Conservation (phyloP, 148 eudicot species). For the Hydrangea macrophylla region DNA sequence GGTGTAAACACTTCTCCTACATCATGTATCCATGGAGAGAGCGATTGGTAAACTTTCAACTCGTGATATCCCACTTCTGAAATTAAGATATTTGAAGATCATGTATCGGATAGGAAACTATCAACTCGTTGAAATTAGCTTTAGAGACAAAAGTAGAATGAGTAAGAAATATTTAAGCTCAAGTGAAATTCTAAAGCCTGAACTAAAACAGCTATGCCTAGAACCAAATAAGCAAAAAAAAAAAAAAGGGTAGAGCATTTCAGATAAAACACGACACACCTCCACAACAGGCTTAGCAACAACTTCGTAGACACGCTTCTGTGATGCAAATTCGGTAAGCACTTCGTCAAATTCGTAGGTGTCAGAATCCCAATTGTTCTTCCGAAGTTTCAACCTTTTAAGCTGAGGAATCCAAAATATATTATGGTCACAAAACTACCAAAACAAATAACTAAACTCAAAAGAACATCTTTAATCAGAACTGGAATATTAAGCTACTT, state of each 20-base stretch:
- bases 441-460: background rate
- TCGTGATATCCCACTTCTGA: too few relatives aligned
- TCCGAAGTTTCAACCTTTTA: conserved; percentile 90
- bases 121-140: background rate
- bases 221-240: background rate
- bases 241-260: background rate
- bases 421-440: background rate
- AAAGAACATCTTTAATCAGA: conserved; percentile 1
- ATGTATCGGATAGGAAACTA: too few relatives aligned
- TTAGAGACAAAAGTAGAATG: background rate
- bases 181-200: background rate
- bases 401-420: conserved; percentile 39
- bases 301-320: conserved; percentile 98
- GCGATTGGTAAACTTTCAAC: too few relatives aligned
- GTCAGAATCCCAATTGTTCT: conserved; percentile 99
- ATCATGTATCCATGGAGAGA: too few relatives aligned
- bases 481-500: background rate
- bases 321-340: conserved; percentile 88
- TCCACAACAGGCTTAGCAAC: conserved; percentile 99
- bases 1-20: too few relatives aligned
- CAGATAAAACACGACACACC: conserved; percentile 41
- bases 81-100: too few relatives aligned
- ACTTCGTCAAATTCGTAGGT: conserved; percentile 98
- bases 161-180: background rate
- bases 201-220: background rate